phyloP scores from a whole-genome alignment of 2,329 filamentous ascomycete species.

The Aspergillus neoniger region DNA sequence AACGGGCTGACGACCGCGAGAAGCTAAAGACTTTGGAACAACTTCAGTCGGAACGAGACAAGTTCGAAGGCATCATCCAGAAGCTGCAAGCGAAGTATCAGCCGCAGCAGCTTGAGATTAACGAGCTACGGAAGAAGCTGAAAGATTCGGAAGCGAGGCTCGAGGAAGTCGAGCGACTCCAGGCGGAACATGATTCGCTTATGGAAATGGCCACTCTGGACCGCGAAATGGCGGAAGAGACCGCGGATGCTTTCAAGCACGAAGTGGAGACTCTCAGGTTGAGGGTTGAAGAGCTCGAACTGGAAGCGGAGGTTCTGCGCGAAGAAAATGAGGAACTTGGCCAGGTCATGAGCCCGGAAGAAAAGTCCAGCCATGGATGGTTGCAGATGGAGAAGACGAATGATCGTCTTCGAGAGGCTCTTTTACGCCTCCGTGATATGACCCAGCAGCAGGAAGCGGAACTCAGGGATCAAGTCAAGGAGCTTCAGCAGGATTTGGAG shows the following conservation, averaged over 20 bases:
- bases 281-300: constrained; percentile 78
- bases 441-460: constrained; percentile 83
- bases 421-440: constrained; percentile 81
- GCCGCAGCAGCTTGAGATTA: constrained; percentile 76
- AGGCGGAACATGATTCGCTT: constrained; percentile 81
- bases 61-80: constrained; percentile 76
- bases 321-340: constrained; percentile 85
- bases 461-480: constrained; percentile 71
- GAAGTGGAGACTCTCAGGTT: constrained; percentile 77
- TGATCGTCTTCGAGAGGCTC: constrained; percentile 79
- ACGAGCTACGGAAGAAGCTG: constrained; percentile 72
- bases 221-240: constrained; percentile 94
- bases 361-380: constrained; percentile 83
- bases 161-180: constrained; percentile 68
- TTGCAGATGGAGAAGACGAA: constrained; percentile 89
- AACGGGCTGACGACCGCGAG: constrained; percentile 80
- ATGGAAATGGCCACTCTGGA: constrained; percentile 87
- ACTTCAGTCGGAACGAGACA: constrained; percentile 60
- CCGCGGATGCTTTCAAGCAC: constrained; percentile 75
- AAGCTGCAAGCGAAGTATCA: constrained; percentile 89
- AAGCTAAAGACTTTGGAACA: constrained; percentile 77
- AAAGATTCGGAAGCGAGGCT: constrained; percentile 73
- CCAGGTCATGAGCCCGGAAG: constrained; percentile 83
- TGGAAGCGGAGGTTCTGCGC: constrained; percentile 82
- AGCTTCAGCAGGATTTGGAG: constrained; percentile 71